Percentiles rank a stretch among this genome's conserved stretches.
Conservation (phyloP, 2,329 filamentous ascomycete genomes). For the Aurifilum marmelostoma region DNA sequence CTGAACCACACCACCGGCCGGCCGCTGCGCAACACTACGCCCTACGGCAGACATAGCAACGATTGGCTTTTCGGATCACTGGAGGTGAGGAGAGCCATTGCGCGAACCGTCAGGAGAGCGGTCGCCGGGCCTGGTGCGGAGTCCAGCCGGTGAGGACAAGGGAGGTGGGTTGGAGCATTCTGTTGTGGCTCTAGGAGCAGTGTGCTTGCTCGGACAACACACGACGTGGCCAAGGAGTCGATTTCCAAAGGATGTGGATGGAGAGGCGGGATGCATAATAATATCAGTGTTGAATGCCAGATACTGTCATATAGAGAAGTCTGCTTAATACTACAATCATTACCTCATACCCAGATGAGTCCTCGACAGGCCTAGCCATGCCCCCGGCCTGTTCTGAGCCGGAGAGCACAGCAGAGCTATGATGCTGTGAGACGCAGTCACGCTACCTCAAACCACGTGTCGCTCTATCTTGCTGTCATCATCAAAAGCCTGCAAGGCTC, state of each 20-base stretch:
- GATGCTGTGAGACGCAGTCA: not conserved
- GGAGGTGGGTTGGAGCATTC: too few species aligned
- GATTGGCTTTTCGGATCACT: constrained; percentile 29
- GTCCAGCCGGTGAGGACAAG: not conserved
- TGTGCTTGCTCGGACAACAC: not conserved
- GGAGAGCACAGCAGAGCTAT: not conserved
- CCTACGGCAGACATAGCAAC: constrained; percentile 26
- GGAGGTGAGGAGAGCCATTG: constrained; percentile 25
- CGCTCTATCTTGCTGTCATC: not conserved
- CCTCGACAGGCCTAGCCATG: not conserved
- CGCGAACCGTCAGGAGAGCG: constrained; percentile 19
- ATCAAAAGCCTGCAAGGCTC: not conserved
- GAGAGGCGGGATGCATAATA: not conserved
- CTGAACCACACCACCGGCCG: constrained; percentile 20
- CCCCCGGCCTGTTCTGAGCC: not conserved
- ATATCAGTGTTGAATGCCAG: not conserved
- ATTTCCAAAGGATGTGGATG: not conserved
- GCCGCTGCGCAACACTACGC: constrained; percentile 24
- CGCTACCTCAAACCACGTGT: not conserved
- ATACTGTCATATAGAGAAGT: not conserved
- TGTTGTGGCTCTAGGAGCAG: not conserved
- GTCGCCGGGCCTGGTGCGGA: not conserved
- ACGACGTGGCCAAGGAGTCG: not conserved
- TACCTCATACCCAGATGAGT: not conserved
- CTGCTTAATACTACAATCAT: not conserved